These are phyloP conservation scores for Claviceps capensis DNA, from an alignment of 2,329 filamentous ascomycete species.

Conservation along the genomic window DNA sequence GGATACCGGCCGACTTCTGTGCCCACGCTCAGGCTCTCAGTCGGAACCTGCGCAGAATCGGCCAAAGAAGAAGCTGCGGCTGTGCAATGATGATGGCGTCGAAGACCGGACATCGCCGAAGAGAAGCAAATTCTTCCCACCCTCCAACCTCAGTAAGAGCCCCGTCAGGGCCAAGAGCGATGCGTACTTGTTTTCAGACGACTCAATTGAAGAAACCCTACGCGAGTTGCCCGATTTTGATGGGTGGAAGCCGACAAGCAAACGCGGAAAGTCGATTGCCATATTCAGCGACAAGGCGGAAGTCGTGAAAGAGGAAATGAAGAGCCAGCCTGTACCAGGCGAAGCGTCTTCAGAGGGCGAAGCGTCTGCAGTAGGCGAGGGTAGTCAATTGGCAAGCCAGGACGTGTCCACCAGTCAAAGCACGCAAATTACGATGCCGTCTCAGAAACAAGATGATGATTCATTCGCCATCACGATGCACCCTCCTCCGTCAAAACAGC, in stretches of 20 bases:
- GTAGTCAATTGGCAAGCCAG: constrained; percentile 2
- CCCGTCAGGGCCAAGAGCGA: constrained; percentile 23
- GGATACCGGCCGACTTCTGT: constrained; percentile 5
- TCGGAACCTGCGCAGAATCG: constrained; percentile 16
- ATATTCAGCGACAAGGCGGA: constrained; percentile 32
- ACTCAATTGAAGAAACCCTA: constrained; percentile 42
- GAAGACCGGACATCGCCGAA: constrained; percentile 20
- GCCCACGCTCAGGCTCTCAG: constrained; percentile 5
- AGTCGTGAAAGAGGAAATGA: constrained; percentile 9
- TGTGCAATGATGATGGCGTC: constrained; percentile 31
- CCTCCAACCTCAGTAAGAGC: constrained; percentile 12
- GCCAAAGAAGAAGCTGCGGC: constrained; percentile 43
- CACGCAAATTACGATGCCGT: neutral
- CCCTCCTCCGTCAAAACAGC: constrained; percentile 11
- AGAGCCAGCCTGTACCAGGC: constrained; percentile 3
- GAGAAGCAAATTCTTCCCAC: constrained; percentile 42
- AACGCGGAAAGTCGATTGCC: constrained; percentile 22
- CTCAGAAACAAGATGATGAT: neutral
- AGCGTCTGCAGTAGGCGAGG: neutral
- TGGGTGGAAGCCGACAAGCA: constrained; percentile 28
- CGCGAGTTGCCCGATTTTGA: constrained; percentile 36
- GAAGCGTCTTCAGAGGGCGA: neutral
- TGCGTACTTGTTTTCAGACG: constrained; percentile 37
- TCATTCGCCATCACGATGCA: constrained; percentile 11
- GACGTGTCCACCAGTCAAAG: neutral